Evolutionary conservation across 176 grass and related monocot species (phyloP), one percentile per base, ranked within the genome.

Genomic region (Phoenix roebelenii): DNA sequence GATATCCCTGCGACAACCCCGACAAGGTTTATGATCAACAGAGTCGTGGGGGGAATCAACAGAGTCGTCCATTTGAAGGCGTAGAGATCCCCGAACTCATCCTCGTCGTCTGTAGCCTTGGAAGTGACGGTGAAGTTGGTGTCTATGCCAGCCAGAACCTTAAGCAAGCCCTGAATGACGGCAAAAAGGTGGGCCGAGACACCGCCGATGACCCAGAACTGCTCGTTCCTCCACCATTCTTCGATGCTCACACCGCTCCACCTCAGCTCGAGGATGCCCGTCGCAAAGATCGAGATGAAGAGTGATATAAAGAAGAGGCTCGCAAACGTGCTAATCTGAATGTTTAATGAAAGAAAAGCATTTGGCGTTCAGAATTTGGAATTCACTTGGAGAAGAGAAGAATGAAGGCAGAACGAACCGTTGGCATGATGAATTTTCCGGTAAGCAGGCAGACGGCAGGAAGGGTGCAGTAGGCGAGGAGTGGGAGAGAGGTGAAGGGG

Each of bases 181-280:
- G 94, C 94, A 22, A 98, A 98, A 15, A 98, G 82, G 4, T 93
- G 94, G 4, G 94, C 88, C 0, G 94, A 93, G 49, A 98, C 88
- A 65, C 94, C 94, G 1, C 94, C 94, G 50, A 98, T 98, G 70
- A 98, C 94, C 94, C 94, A 98, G 79, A 98, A 98, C 65, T 98
- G 94, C 81, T 98, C 94, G 59, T 98, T 98, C 65, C 94, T 80
- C 94, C 94, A 93, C 94, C 94, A 98, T 70, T 98, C 94, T 82
- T 98, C 94, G 15, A 98, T 98, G 84, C 94, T 98, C 67, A 98
- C 94, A 15, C 94, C 94, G 50, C 88, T 98, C 94, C 94, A 89
- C 52, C 85, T 66, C 52, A 98, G 32, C 79, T 98, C 94, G 5
- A 98, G 79, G 79, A 98, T 98, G 57, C 94, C 94, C 44, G 94